Conservation (phyloP, 345 rosid genomes). For the Erucastrum elatum region DNA sequence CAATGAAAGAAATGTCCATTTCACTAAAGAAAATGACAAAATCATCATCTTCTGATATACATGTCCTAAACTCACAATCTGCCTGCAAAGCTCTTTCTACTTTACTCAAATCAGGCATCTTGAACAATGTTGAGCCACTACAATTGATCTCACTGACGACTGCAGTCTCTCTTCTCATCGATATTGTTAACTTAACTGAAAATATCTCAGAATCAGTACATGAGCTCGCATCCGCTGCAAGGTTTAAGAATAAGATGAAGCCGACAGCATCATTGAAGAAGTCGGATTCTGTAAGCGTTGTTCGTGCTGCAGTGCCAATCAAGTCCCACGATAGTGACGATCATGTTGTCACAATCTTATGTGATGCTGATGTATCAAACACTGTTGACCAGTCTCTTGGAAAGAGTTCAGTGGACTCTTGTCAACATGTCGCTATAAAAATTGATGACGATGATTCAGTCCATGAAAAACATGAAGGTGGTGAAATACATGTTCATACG, state of each 20-base stretch:
- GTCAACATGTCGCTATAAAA: constrained; percentile 28
- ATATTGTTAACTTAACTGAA: constrained; percentile 51
- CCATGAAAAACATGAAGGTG: not conserved
- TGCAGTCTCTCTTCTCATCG: constrained; percentile 58
- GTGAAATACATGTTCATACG: not conserved
- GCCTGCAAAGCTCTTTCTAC: constrained; percentile 46
- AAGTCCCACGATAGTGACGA: not conserved
- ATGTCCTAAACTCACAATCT: constrained; percentile 47
- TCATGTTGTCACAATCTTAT: constrained; percentile 31
- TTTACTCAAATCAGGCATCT: constrained; percentile 45
- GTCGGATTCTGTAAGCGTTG: constrained; percentile 3
- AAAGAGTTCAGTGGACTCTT: constrained; percentile 13
- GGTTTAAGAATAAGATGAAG: constrained; percentile 43
- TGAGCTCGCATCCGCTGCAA: constrained; percentile 60
- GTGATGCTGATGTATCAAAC: constrained; percentile 29
- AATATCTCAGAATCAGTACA: constrained; percentile 50
- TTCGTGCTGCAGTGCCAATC: not conserved
- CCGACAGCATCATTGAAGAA: constrained; percentile 33
- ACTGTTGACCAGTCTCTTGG: constrained; percentile 8
- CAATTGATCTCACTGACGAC: constrained; percentile 49
- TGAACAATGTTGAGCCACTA: constrained; percentile 48
- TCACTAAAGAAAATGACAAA: constrained; percentile 53
- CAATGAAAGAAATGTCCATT: constrained; percentile 58
- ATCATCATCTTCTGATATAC: constrained; percentile 41
- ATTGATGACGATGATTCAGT: constrained; percentile 9